phyloP scores from a whole-genome alignment of 1,284 basidiomycete species.

The Chalciporus piperatoides region DNA sequence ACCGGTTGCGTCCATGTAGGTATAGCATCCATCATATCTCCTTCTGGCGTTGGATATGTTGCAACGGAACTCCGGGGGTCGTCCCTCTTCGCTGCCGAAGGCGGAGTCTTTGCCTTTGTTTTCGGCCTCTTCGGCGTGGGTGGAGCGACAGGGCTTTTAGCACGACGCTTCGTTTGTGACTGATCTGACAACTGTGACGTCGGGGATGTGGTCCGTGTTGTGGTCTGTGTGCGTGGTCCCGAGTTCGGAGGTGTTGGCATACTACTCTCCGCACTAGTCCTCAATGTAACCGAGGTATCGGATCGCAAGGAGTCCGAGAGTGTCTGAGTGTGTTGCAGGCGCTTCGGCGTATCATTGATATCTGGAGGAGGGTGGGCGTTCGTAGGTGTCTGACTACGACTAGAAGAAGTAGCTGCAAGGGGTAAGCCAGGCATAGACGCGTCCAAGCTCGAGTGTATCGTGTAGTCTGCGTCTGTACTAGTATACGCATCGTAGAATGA shows the following conservation, averaged over 20 bases:
- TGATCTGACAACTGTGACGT: conserved; percentile 28
- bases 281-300: conserved; percentile 23
- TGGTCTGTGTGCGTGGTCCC: conserved; percentile 17
- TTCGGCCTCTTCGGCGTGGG: conserved; percentile 39
- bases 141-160: conserved; percentile 42
- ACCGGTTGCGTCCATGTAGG: conserved; percentile 75
- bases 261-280: conserved; percentile 31
- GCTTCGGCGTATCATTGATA: conserved; percentile 35
- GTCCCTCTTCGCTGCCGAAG: conserved; percentile 27
- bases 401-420: conserved; percentile 9
- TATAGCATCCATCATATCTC: conserved; percentile 60
- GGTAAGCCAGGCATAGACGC: conserved; percentile 7
- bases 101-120: conserved; percentile 34
- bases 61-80: conserved; percentile 47
- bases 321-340: conserved; percentile 37
- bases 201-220: conserved; percentile 24
- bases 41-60: conserved; percentile 56
- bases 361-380: conserved; percentile 6
- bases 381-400: conserved; percentile 29
- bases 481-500: conserved; percentile 29
- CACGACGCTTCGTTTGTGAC: conserved; percentile 38
- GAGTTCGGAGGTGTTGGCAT: conserved; percentile 22
- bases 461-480: conserved; percentile 14
- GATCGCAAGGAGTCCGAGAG: conserved; percentile 16
- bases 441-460: conserved; percentile 14